Conservation (phyloP, 805 yeast genomes). For the Starmerella gropengiesseri region DNA sequence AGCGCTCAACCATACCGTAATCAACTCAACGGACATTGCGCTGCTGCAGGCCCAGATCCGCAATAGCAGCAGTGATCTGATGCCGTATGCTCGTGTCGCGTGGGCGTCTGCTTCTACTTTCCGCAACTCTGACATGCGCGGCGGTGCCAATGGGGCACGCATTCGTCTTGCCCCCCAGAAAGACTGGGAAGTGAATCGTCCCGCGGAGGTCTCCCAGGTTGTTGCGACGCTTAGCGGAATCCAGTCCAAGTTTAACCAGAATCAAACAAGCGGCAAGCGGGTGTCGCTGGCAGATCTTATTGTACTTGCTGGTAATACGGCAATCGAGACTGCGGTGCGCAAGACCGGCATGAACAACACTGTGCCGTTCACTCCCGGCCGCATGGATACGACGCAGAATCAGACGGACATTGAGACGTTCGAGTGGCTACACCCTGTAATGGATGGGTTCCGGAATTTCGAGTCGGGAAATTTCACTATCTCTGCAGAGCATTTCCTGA, state of each 20-base stretch:
- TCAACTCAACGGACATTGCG: constrained; percentile 13
- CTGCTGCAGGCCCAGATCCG: constrained; percentile 13
- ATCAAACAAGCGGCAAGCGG: constrained; percentile 6
- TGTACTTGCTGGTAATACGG: constrained; percentile 19
- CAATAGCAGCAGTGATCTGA: constrained; percentile 9
- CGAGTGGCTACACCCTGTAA: constrained; percentile 22
- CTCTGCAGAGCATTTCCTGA: constrained; percentile 18
- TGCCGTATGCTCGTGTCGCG: constrained; percentile 18
- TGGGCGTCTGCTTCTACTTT: constrained; percentile 21
- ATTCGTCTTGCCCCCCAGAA: constrained; percentile 17
- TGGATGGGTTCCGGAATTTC: constrained; percentile 22
- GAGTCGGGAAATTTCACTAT: constrained; percentile 18
- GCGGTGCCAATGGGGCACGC: constrained; percentile 23
- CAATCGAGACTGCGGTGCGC: constrained; percentile 17
- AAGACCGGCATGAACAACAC: constrained; percentile 12
- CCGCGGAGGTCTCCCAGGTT: constrained; percentile 16
- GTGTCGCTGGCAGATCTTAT: constrained; percentile 20
- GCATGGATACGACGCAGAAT: constrained; percentile 15
- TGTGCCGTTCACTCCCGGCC: constrained; percentile 21
- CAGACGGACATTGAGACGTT: constrained; percentile 17
- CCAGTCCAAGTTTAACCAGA: constrained; percentile 12
- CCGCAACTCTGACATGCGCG: constrained; percentile 21
- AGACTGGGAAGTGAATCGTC: constrained; percentile 22
- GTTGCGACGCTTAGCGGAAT: constrained; percentile 7
- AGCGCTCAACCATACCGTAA: constrained; percentile 10